Evolutionary conservation across 257 asterid species (phyloP), one percentile per base, ranked within the genome.

Genomic region (Penstemon davidsonii): DNA sequence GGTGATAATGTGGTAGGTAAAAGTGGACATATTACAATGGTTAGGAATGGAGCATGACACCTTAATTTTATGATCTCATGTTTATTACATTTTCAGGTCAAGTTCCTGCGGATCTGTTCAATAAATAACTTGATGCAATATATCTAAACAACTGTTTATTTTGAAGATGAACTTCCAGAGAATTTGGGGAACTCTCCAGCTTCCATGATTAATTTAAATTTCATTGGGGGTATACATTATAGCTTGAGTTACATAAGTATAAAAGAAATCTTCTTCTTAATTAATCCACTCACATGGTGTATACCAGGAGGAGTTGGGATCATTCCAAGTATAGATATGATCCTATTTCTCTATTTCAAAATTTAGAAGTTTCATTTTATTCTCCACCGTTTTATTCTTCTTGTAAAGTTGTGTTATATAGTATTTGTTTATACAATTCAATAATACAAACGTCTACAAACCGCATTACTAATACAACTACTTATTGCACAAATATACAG

Each of bases 131-230:
- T 2, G 97, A 90, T 55, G 98, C 98, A 0, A 82, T 92, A 2
- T 88, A 90, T 55, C 83, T 92, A 47, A 92, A 92, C 74, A 73
- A 90, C 83, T 88, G 90, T 43, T 78, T 73, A 36, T 92, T 92
- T 19, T 40, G 68, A 49, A 4, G 95, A 95, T 0, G 83, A 77
- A 7, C 54, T 90, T 3, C 98, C 98, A 0, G 67, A 75, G 46
- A 92, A 79, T 52, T 39, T 92, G 7, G 97, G 98, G 2, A 88
- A 85, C 8, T 90, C 98, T 3, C 97, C 96, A 0, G 93, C 98
- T 18, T 92, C 98, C 0, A 96, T 88, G 8, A 79, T 92, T 0
- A 92, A 85, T 52, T 57, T 92, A 25, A 76, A 57, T 66, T 70
- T 92, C 42, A 78, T 62, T 0, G 98, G 98, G 0, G 43, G 66